Conservation (phyloP, 2,329 filamentous ascomycete genomes). For the Fusarium sp. region DNA sequence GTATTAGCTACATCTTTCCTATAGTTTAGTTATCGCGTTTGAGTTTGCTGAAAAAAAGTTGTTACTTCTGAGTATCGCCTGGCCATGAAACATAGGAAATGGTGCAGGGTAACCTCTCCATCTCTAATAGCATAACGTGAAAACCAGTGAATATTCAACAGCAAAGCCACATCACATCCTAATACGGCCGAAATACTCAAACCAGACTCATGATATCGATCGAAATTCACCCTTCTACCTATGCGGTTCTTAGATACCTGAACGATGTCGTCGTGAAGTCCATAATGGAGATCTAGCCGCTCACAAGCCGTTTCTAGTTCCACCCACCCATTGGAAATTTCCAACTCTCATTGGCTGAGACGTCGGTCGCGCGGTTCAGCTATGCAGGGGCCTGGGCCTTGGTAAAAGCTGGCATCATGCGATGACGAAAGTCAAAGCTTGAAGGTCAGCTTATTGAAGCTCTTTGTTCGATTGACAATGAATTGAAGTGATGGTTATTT, state of each 20-base stretch:
- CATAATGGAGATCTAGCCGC: neutral
- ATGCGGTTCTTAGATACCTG: no score
- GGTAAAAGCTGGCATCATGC: conserved; percentile 9
- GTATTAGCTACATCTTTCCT: neutral
- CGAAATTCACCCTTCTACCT: no score
- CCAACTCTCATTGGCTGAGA: conserved; percentile 9
- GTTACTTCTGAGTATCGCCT: neutral
- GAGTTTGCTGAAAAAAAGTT: neutral
- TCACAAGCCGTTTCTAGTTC: neutral
- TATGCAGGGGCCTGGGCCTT: conserved; percentile 23
- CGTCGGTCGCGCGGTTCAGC: conserved; percentile 15
- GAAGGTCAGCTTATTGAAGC: neutral
- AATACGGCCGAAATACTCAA: neutral
- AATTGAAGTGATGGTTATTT: no score
- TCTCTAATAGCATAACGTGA: neutral
- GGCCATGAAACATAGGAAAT: neutral
- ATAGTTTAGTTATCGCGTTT: neutral
- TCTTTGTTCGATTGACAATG: neutral
- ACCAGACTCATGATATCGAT: no score
- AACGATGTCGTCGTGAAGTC: no score
- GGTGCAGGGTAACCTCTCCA: neutral
- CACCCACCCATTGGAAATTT: neutral
- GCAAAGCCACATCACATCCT: neutral
- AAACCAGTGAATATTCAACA: neutral
- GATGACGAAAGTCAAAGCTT: conserved; percentile 32